Base-by-base conservation (phyloP, 176 grass and related monocot genomes). In the Oryza brachyantha region DNA sequence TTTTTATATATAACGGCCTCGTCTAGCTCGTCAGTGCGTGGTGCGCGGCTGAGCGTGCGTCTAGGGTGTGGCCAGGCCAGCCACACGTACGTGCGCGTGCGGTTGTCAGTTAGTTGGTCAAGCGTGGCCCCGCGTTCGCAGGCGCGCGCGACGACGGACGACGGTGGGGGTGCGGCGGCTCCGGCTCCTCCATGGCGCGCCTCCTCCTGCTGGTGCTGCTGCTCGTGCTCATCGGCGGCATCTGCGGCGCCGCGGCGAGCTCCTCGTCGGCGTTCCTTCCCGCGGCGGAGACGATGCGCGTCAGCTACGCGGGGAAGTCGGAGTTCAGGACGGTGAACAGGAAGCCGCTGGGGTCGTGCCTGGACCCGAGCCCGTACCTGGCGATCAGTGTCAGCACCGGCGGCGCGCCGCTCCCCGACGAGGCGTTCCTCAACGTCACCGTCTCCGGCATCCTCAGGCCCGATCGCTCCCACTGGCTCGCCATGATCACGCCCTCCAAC, bases 401-500 rank as follows among this genome's bases (percentile, higher is more conserved):
- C 35, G 86, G 63, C 17, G 48, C 48, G 0, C 41, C 83, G 29
- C 35, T 97, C 63, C 85, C 88, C 4, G 86, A 97, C 68, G 88
- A 97, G 62, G 81, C 62, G 34, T 84, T 89, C 79, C 7, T 93
- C 59, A 66, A 79, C 3, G 93, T 93, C 13, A 97, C 88, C 29
- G 84, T 93, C 50, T 57, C 72, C 34, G 88, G 93, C 68, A 81
- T 93, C 31, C 39, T 57, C 41, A 34, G 25, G 32, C 93, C 90
- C 36, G 42, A 77, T 43, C 36, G 29, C 4, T 83, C 79, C 21
- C 77, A 97, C 55, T 97, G 90, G 93, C 69, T 97, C 61, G 90
- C 91, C 76, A 91, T 97, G 93, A 87, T 97, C 72, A 89, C 93
- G 74, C 93, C 93, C 63, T 93, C 91, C 19, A 87, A 93, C 76